These are phyloP conservation scores for Cyclotella kingstonii DNA, from an alignment of 108 stramenopile genomes.

Conservation along the genomic window DNA sequence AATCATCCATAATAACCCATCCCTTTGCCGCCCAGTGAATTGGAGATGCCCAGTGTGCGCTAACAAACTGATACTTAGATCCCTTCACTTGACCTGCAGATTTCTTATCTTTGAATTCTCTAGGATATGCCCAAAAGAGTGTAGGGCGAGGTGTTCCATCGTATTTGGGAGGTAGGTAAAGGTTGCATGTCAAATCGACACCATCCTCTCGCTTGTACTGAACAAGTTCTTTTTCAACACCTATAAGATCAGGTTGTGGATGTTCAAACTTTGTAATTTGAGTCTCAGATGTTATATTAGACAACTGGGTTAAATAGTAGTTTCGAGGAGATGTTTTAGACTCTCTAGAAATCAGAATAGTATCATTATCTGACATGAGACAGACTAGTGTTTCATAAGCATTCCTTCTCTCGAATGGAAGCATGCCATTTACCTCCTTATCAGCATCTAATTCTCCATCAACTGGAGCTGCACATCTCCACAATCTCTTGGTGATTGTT, in stretches of 20 bases:
- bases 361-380: conserved; percentile 41
- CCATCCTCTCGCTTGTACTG: conserved; percentile 50
- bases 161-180: conserved; percentile 49
- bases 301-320: conserved; percentile 34
- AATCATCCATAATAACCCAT: conserved; percentile 51
- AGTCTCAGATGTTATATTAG: conserved; percentile 15
- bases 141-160: conserved; percentile 48
- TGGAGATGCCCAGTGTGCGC: conserved; percentile 47
- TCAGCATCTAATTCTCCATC: conserved; percentile 44
- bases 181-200: conserved; percentile 46
- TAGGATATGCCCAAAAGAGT: conserved; percentile 51
- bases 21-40: conserved; percentile 52
- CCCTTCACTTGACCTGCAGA: conserved; percentile 51
- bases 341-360: conserved; percentile 45
- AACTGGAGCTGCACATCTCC: conserved; percentile 39
- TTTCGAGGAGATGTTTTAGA: conserved; percentile 44
- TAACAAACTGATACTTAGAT: conserved; percentile 37
- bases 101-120: conserved; percentile 48
- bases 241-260: conserved; percentile 48
- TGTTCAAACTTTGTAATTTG: conserved; percentile 46
- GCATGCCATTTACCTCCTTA: conserved; percentile 37
- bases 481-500: conserved; percentile 29
- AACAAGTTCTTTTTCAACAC: conserved; percentile 46
- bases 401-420: conserved; percentile 42
- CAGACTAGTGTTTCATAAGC: conserved; percentile 40